Evolutionary conservation across 2,329 filamentous ascomycete species (phyloP).

Genomic region (Ambrosiella xylebori): DNA sequence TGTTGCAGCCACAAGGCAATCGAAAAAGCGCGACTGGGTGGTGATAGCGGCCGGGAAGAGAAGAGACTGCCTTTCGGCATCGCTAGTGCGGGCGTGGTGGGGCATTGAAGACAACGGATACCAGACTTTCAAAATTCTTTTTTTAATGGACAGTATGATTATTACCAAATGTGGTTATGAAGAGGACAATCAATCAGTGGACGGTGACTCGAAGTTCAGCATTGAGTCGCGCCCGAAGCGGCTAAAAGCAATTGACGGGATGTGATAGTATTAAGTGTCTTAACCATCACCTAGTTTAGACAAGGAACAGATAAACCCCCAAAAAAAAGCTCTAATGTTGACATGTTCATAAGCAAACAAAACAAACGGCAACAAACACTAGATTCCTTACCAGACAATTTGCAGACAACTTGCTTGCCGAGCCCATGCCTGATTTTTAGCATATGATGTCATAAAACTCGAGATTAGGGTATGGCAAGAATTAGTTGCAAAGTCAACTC

Average conservation of each 20-base stretch:
- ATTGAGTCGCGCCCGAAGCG: too few species aligned
- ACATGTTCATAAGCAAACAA: background rate
- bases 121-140: too few species aligned
- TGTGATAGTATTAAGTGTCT: too few species aligned
- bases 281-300: background rate
- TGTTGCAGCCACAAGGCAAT: conserved; percentile 30
- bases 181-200: background rate
- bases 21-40: conserved; percentile 11
- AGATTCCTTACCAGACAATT: background rate
- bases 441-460: background rate
- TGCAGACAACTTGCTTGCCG: background rate
- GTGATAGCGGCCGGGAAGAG: background rate
- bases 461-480: too few species aligned
- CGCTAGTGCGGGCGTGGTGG: background rate
- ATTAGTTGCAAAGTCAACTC: too few species aligned
- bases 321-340: background rate
- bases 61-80: conserved; percentile 2
- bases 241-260: too few species aligned
- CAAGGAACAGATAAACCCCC: too few species aligned
- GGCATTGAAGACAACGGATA: background rate
- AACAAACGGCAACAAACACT: background rate
- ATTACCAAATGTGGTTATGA: too few species aligned
- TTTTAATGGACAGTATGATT: too few species aligned
- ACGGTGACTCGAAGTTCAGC: too few species aligned
- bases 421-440: background rate